phyloP scores from a whole-genome alignment of 2,329 filamentous ascomycete species.

The Scleromitrula shiraiana region DNA sequence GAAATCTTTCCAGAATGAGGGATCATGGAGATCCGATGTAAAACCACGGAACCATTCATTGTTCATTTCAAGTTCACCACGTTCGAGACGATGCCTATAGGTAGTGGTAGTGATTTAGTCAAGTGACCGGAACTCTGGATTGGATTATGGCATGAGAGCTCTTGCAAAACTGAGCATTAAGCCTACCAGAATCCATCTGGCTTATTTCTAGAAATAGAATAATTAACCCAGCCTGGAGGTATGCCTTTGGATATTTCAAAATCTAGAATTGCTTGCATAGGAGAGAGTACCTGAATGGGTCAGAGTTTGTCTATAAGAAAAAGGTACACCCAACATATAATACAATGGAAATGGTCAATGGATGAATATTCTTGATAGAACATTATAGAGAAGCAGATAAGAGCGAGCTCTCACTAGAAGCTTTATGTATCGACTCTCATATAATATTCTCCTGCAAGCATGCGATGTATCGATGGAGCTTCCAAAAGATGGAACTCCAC shows the following conservation, averaged over 20 bases:
- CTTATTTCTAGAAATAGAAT: slow-evolving; percentile 70
- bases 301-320: not conserved
- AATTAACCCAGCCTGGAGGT: slow-evolving; percentile 85
- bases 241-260: slow-evolving; percentile 74
- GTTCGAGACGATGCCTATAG: slow-evolving; percentile 64
- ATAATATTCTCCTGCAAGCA: no score
- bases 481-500: no score
- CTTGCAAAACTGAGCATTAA: not conserved
- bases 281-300: slow-evolving; percentile 60
- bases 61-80: slow-evolving; percentile 72
- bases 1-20: slow-evolving; percentile 62
- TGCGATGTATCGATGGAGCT: no score
- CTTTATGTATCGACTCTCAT: no score
- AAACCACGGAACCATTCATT: slow-evolving; percentile 69
- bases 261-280: slow-evolving; percentile 86
- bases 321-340: not conserved
- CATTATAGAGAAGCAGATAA: no score
- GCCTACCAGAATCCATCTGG: slow-evolving; percentile 68
- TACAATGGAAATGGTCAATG: no score
- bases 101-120: not conserved
- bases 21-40: slow-evolving; percentile 61
- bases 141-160: not conserved
- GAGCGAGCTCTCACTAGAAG: no score
- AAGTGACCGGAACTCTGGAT: no score
- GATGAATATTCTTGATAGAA: no score